Percentiles rank a stretch among this genome's conserved stretches.
phyloP scores from a whole-genome alignment of 2,329 filamentous ascomycete species.

The Claviceps citrina region DNA sequence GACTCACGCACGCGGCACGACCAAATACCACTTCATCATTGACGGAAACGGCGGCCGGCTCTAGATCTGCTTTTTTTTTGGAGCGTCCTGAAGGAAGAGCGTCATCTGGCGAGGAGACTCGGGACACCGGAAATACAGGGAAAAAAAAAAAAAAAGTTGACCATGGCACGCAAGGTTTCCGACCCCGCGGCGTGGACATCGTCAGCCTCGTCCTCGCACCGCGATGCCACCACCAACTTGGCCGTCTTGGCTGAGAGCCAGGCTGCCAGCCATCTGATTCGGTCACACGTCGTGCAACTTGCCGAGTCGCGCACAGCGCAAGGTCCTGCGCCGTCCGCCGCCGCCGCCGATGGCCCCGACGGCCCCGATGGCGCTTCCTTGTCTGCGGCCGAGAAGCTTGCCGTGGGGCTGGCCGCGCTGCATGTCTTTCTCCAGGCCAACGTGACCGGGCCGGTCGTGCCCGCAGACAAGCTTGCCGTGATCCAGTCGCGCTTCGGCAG shows the following conservation, averaged over 20 bases:
- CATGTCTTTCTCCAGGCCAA: constrained; percentile 74
- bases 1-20: no score
- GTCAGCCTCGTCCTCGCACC: constrained; percentile 5
- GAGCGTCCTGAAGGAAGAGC: no score
- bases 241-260: constrained; percentile 6
- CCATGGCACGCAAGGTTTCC: not conserved
- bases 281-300: constrained; percentile 3
- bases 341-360: not conserved
- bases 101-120: no score
- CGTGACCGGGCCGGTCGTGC: constrained; percentile 72
- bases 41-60: no score
- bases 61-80: no score
- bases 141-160: not conserved
- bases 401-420: constrained; percentile 29
- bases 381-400: constrained; percentile 10
- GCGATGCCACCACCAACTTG: constrained; percentile 5
- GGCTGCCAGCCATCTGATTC: constrained; percentile 5
- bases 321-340: not conserved
- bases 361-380: constrained; percentile 1
- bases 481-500: constrained; percentile 26
- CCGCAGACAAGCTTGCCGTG: constrained; percentile 9
- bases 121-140: not conserved
- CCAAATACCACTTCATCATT: no score
- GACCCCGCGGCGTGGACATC: constrained; percentile 2
- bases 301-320: not conserved